Percentiles rank a stretch among this genome's conserved stretches.
These are phyloP conservation scores for Achlya hypogyna DNA, from an alignment of 352 stramenopile genomes.

Conservation along the genomic window DNA sequence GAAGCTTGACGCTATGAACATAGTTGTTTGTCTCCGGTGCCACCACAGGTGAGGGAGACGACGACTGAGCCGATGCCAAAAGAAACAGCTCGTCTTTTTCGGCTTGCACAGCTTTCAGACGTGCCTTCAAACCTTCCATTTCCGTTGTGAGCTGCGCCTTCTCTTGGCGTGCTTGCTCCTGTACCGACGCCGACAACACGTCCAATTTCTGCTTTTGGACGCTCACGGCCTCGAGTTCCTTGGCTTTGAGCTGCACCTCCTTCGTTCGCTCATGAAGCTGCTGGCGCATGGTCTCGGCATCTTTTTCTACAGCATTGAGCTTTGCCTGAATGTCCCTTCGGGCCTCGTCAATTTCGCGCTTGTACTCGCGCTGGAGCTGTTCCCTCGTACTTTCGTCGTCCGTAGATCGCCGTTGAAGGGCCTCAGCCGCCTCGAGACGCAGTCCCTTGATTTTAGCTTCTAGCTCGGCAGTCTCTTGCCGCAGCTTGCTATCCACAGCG, in stretches of 20 bases:
- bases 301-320: not conserved
- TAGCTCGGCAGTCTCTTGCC: conserved; percentile 24
- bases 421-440: not conserved
- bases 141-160: not conserved
- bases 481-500: conserved; percentile 20
- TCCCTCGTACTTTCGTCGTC: conserved; percentile 2
- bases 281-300: not conserved
- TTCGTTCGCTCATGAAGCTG: not conserved
- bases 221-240: not conserved
- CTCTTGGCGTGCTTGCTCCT: conserved; percentile 9
- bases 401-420: not conserved
- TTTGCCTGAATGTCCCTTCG: not conserved
- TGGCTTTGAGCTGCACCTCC: not conserved
- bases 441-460: conserved; percentile 1
- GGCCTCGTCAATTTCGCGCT: not conserved
- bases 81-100: conserved; percentile 20
- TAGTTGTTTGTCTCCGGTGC: conserved; percentile 23
- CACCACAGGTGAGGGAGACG: not conserved
- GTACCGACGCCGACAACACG: conserved; percentile 1
- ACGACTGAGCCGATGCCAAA: not conserved
- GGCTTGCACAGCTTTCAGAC: conserved; percentile 19
- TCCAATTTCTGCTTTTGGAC: conserved; percentile 22
- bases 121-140: conserved; percentile 22
- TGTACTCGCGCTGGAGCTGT: not conserved
- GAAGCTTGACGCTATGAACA: conserved; percentile 29